These are phyloP conservation scores for Daphne laureola DNA, from an alignment of 441 rosid species.

Conservation along the genomic window DNA sequence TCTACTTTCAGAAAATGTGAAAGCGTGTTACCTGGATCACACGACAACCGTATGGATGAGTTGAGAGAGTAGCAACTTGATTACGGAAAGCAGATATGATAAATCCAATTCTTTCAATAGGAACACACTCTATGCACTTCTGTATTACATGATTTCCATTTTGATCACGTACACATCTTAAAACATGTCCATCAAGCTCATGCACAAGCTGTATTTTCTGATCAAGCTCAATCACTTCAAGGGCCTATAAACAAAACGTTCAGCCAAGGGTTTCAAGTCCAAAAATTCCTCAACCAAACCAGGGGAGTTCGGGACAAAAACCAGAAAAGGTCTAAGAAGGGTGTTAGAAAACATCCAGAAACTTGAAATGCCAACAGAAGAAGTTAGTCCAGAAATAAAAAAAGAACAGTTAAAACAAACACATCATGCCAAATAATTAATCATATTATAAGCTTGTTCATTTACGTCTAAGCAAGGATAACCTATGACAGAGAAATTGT, in stretches of 20 bases:
- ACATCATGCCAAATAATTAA: too few relatives aligned
- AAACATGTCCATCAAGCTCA: conserved; percentile 90
- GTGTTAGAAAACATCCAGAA: neutral
- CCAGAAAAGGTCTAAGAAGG: neutral
- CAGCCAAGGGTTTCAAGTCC: conserved; percentile 1
- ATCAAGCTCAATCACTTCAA: conserved; percentile 91
- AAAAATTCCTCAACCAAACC: conserved; percentile 2
- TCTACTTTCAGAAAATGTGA: neutral
- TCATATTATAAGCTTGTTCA: too few relatives aligned
- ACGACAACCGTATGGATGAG: conserved; percentile 97
- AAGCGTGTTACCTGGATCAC: conserved; percentile 78
- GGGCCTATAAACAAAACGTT: conserved; percentile 50
- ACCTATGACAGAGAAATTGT: too few relatives aligned
- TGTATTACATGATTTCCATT: conserved; percentile 98
- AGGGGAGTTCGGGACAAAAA: neutral
- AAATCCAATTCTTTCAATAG: conserved; percentile 67
- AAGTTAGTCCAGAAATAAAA: too few relatives aligned
- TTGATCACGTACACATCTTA: conserved; percentile 94
- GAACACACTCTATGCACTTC: conserved; percentile 86
- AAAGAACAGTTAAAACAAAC: too few relatives aligned
- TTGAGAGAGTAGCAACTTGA: conserved; percentile 81
- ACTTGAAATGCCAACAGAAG: too few relatives aligned
- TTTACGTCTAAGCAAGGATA: too few relatives aligned
- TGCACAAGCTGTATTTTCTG: conserved; percentile 66
- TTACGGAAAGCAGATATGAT: conserved; percentile 78